phyloP scores from a whole-genome alignment of 1,139 yeast species.

The Yamadazyma siamensis region DNA sequence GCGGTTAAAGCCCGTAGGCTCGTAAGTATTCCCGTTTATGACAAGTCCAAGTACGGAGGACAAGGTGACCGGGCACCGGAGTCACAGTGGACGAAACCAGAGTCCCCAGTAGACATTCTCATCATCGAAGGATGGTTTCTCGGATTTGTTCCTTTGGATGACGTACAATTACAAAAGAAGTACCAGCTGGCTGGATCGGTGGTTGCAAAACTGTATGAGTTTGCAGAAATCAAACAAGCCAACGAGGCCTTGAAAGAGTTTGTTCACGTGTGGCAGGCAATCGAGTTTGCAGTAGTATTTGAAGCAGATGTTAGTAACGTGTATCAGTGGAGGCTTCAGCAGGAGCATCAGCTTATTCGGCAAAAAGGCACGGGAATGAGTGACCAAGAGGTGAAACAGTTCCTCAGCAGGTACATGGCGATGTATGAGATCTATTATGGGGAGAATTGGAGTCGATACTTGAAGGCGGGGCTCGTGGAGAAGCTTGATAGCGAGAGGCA shows the following conservation, averaged over 20 bases:
- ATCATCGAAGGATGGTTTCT: slow-evolving; percentile 94
- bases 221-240: slow-evolving; percentile 36
- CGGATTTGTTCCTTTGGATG: slow-evolving; percentile 56
- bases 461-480: slow-evolving; percentile 3
- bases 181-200: slow-evolving; percentile 20
- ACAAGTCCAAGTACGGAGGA: slow-evolving; percentile 71
- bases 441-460: too few species aligned
- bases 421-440: slow-evolving; percentile 69
- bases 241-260: slow-evolving; percentile 52
- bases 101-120: slow-evolving; percentile 54
- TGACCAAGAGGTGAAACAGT: slow-evolving; percentile 59
- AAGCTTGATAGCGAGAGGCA: too few species aligned
- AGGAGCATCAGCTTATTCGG: slow-evolving; percentile 66
- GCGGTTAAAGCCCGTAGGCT: slow-evolving; percentile 12
- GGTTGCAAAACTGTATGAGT: slow-evolving; percentile 18
- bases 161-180: slow-evolving; percentile 17
- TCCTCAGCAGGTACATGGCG: slow-evolving; percentile 86
- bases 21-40: slow-evolving; percentile 64
- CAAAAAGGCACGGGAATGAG: slow-evolving; percentile 73
- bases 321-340: slow-evolving; percentile 78
- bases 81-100: slow-evolving; percentile 29
- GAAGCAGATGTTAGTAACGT: slow-evolving; percentile 64
- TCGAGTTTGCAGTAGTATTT: slow-evolving; percentile 58
- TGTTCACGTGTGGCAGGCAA: slow-evolving; percentile 51
- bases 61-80: slow-evolving; percentile 67